Evolutionary conservation across 179 eudicot genomes (phyloP), one percentile per base, ranked within the genome.

Genomic region (Patellifolia procumbens): DNA sequence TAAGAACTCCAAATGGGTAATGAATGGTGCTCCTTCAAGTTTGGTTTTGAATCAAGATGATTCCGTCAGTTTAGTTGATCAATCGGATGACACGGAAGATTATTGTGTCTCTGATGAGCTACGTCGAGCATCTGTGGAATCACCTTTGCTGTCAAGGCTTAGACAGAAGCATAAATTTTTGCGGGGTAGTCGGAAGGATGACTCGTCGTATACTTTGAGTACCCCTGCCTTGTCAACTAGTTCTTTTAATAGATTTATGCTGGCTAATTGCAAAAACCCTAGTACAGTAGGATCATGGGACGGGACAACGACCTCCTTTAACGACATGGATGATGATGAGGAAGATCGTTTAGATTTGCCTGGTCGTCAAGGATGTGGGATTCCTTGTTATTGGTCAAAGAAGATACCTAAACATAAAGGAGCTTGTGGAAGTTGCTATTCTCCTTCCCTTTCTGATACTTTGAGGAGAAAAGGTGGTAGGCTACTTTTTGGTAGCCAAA

Each of bases 221-320:
- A 96, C 99, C 8, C 97, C 98, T 17, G 97, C 99, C 52, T 85
- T 93, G 87, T 95, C 99, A 0, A 87, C 97, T 0, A 86, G 97
- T 77, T 93, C 98, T 43, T 90, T 81, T 37, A 90, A 86, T 72
- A 87, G 86, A 72, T 95, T 91, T 76, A 75, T 79, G 64, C 55
- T 82, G 69, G 75, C 78, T 2, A 78, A 82, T 69, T 80, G 86
- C 76, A 78, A 82, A 76, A 88, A 89, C 62, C 89, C 94, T 7
- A 96, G 98, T 76, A 84, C 86, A 12, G 85, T 89, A 61, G 98
- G 89, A 74, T 96, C 99, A 12, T 96, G 97, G 98, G 97, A 93
- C 82, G 98, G 87, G 61, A 86, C 97, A 12, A 87, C 92, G 0
- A 88, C 68, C 5, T 96, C 98, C 52, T 84, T 84, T 22, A 82